Evolutionary conservation across 2,329 filamentous ascomycete genomes (phyloP).

Genomic region (Ceratocystiopsis minuta): DNA sequence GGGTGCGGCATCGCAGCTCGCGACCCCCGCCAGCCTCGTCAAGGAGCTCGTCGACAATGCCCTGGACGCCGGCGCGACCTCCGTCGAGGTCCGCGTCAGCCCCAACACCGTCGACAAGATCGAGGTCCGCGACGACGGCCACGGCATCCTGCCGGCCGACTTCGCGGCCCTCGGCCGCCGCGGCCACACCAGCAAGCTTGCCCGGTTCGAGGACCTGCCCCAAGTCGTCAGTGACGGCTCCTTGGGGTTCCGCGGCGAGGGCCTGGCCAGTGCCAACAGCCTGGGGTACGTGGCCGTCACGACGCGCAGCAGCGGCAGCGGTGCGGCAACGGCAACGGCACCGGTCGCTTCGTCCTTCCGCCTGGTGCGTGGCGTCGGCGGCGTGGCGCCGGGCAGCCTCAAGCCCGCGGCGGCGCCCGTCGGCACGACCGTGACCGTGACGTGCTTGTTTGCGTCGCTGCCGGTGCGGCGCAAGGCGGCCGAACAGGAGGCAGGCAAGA

Average conservation of each 20-base stretch:
- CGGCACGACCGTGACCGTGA: slow-evolving; percentile 50
- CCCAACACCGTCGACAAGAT: slow-evolving; percentile 50
- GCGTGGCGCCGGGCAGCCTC: slow-evolving; percentile 15
- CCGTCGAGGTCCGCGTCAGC: slow-evolving; percentile 45
- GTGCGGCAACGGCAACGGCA: slow-evolving; percentile 31
- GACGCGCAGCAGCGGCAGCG: slow-evolving; percentile 25
- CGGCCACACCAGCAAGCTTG: slow-evolving; percentile 60
- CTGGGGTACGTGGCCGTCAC: slow-evolving; percentile 42
- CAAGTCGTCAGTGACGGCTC: slow-evolving; percentile 32
- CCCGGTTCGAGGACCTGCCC: slow-evolving; percentile 41
- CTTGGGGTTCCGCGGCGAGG: slow-evolving; percentile 63
- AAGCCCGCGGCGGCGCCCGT: slow-evolving; percentile 32
- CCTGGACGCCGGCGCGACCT: slow-evolving; percentile 51
- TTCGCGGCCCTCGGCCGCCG: slow-evolving; percentile 41
- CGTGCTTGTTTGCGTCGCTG: slow-evolving; percentile 37
- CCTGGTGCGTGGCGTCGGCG: slow-evolving; percentile 23
- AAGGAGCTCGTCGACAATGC: slow-evolving; percentile 69
- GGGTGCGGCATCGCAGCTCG: slow-evolving; percentile 41
- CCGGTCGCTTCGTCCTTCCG: slow-evolving; percentile 33
- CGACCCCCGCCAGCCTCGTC: slow-evolving; percentile 41
- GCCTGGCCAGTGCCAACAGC: slow-evolving; percentile 46
- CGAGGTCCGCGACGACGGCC: slow-evolving; percentile 56
- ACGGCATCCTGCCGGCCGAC: slow-evolving; percentile 46
- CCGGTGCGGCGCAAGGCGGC: slow-evolving; percentile 45
- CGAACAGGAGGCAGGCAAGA: slow-evolving; percentile 38